Base-by-base conservation (phyloP, 2,329 filamentous ascomycete species). In the Fonsecaea multimorphosa region DNA sequence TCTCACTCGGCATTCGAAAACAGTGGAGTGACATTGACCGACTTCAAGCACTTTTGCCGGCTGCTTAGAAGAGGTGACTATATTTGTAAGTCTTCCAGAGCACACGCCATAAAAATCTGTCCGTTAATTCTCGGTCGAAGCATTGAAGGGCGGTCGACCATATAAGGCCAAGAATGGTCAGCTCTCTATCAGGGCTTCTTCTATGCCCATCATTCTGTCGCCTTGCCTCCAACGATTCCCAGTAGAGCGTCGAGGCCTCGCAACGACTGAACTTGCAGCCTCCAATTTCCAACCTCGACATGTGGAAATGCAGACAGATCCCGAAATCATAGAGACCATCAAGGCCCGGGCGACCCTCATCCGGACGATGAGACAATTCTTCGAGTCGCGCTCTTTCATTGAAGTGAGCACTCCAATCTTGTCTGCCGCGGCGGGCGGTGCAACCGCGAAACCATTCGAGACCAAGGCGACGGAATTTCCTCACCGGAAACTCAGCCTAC, bases 351-450 rank as follows among this genome's bases (percentile, higher is more conserved):
- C 92, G 0, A 81, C 87, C 40, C 86, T 98, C 66, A 88, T 92
- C 69, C 87, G 89, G 65, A 86, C 87, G 70, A 83, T 98, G 70
- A 88, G 92, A 38, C 84, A 87, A 58, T 92, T 90, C 75, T 87
- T 98, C 62, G 82, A 91, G 66, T 82, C 87, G 8, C 83, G 86
- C 53, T 84, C 85, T 5, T 97, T 97, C 74, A 81, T 93, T 61
- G 93, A 97, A 78, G 93, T 98, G 54, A 91, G 91, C 72, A 99
- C 95, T 0, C 95, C 95, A 0, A 92, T 98, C 64, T 83, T 99
- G 59, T 89, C 91, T 7, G 87, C 89, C 54, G 86, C 88, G 57
- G 93, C 93, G 1, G 91, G 93, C n/a, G 95, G 95, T 46, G 95
- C 95, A 3, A 85, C 89, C 44, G 95, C 95, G 1, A 88, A 91